Evolutionary conservation across 495 filamentous ascomycete species (phyloP).

Genomic region (Penicillium atrosanguineum): DNA sequence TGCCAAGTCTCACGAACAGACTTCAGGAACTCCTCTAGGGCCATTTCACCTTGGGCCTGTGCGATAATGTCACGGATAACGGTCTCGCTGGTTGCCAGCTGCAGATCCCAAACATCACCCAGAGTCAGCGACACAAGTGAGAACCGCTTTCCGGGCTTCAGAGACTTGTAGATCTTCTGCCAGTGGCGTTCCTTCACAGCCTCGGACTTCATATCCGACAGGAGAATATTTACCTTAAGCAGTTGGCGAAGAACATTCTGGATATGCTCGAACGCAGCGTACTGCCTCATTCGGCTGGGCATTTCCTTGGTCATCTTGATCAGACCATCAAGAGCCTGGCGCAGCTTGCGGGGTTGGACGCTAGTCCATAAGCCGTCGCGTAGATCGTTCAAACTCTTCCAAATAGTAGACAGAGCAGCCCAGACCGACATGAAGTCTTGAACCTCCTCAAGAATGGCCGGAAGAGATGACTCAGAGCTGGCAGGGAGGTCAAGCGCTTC

Average conservation of each 20-base stretch:
- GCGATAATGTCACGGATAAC: constrained; percentile 88
- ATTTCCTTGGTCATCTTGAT: constrained; percentile 99
- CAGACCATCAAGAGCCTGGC: constrained; percentile 80
- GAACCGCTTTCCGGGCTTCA: constrained; percentile 88
- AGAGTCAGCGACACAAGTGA: constrained; percentile 90
- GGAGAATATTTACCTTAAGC: constrained; percentile 82
- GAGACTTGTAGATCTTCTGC: constrained; percentile 92
- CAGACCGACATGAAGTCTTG: constrained; percentile 99
- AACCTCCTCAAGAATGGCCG: constrained; percentile 86
- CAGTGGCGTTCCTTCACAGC: constrained; percentile 95
- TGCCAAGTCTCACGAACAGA: constrained; percentile 97
- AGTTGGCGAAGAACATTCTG: constrained; percentile 85
- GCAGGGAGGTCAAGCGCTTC: constrained; percentile 90
- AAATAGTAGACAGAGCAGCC: constrained; percentile 90
- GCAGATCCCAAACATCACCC: constrained; percentile 96
- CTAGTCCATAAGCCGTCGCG: constrained; percentile 89
- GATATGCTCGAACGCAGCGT: constrained; percentile 97
- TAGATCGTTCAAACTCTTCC: constrained; percentile 93
- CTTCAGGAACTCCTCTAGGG: constrained; percentile 94
- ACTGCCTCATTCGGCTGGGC: constrained; percentile 98
- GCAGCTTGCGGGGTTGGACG: constrained; percentile 86
- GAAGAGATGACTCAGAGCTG: constrained; percentile 71
- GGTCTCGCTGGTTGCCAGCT: constrained; percentile 78
- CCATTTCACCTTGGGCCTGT: constrained; percentile 98
- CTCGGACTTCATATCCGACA: constrained; percentile 93